Evolutionary conservation across 257 asterid genomes (phyloP).

Genomic region (Voacanga thouarsii): DNA sequence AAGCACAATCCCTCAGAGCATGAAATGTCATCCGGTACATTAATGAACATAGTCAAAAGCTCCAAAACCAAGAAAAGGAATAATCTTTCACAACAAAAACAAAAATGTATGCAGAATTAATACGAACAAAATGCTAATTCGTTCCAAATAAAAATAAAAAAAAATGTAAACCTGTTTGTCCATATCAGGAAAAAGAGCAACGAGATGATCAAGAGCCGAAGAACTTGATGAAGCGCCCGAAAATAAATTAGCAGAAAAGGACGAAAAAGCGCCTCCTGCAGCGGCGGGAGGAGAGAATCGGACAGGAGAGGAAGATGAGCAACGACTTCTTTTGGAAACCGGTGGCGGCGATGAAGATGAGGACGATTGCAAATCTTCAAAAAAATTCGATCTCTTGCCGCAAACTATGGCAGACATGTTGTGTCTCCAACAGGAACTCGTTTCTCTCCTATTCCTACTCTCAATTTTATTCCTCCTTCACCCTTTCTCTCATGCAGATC

Average conservation of each 20-base stretch:
- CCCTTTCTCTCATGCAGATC: slow-evolving; percentile 23
- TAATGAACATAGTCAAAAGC: neutral
- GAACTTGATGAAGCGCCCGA: slow-evolving; percentile 17
- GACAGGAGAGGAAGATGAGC: slow-evolving; percentile 66
- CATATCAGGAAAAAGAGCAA: slow-evolving; percentile 77
- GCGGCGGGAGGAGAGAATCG: slow-evolving; percentile 56
- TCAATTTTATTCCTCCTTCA: slow-evolving; percentile 33
- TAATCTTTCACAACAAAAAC: neutral
- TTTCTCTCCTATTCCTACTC: slow-evolving; percentile 34
- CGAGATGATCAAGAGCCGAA: slow-evolving; percentile 58
- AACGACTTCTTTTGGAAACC: slow-evolving; percentile 74
- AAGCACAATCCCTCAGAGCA: neutral
- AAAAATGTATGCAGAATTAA: neutral
- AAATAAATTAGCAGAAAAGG: slow-evolving; percentile 22
- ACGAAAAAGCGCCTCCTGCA: slow-evolving; percentile 7
- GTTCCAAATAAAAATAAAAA: neutral
- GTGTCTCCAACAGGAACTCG: slow-evolving; percentile 32
- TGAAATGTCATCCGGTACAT: neutral
- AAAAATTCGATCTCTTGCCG: slow-evolving; percentile 96
- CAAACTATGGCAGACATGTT: slow-evolving; percentile 99
- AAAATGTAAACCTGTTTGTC: slow-evolving; percentile 68
- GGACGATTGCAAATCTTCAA: slow-evolving; percentile 68
- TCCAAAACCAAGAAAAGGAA: neutral
- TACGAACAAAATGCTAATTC: neutral
- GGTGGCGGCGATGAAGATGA: slow-evolving; percentile 73